These are phyloP conservation scores for Syzygium aqueum DNA, from an alignment of 345 rosid genomes.

Conservation along the genomic window DNA sequence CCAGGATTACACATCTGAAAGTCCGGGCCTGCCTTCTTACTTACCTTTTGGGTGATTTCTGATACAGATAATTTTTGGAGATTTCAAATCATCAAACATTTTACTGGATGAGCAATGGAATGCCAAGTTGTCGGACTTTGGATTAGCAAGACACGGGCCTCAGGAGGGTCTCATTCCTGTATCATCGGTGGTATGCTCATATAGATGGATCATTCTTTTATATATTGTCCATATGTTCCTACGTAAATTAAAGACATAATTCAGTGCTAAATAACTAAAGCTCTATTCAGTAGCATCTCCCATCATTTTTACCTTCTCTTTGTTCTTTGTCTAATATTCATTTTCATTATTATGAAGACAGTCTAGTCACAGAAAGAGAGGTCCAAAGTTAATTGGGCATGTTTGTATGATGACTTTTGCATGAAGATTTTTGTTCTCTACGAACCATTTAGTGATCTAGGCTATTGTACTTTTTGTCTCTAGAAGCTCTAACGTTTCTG, in stretches of 20 bases:
- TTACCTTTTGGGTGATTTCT: background rate
- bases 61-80: conserved; percentile 69
- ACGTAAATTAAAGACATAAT: background rate
- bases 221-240: background rate
- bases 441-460: background rate
- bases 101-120: conserved; percentile 84
- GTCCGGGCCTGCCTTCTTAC: background rate
- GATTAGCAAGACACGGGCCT: conserved; percentile 92
- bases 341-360: background rate
- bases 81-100: conserved; percentile 87
- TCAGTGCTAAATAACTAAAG: background rate
- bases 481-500: background rate
- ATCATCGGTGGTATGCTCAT: conserved; percentile 63
- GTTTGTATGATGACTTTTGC: background rate
- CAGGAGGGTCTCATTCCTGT: conserved; percentile 84
- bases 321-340: background rate
- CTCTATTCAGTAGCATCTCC: background rate
- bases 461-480: background rate
- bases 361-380: background rate
- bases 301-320: background rate
- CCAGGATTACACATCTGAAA: background rate
- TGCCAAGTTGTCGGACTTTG: conserved; percentile 92
- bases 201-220: background rate
- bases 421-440: background rate
- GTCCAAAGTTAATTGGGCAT: background rate